Evolutionary conservation across 768 basidiomycete species (phyloP).

Genomic region (Suillus bovinus): DNA sequence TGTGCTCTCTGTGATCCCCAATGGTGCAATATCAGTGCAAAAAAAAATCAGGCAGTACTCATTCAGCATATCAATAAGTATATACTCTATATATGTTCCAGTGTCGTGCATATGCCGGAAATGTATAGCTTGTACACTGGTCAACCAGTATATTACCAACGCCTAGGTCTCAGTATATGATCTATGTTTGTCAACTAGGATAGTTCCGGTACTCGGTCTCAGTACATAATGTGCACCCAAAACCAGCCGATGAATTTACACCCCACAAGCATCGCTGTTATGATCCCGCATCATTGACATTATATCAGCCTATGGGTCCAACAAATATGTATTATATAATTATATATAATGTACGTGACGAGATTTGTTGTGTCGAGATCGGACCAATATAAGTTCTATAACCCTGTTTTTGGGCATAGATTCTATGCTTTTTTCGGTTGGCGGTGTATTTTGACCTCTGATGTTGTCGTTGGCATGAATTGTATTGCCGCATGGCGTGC

Average conservation of each 20-base stretch:
- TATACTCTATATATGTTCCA: neutral
- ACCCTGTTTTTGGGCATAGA: neutral
- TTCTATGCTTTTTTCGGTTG: neutral
- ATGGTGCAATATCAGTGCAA: neutral
- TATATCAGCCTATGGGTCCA: neutral
- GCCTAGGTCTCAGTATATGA: too few species aligned
- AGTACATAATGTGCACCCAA: neutral
- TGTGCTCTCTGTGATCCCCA: too few species aligned
- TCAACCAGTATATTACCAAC: too few species aligned
- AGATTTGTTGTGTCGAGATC: neutral
- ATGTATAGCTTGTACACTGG: too few species aligned
- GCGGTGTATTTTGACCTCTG: too few species aligned
- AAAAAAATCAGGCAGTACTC: neutral
- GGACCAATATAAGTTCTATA: neutral
- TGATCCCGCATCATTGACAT: neutral
- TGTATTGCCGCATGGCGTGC: too few species aligned
- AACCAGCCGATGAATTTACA: neutral
- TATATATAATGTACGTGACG: neutral
- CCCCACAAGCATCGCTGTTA: neutral
- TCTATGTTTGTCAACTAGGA: neutral
- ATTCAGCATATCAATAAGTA: neutral
- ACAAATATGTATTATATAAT: neutral
- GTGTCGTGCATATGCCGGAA: too few species aligned
- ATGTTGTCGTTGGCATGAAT: too few species aligned
- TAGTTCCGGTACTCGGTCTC: neutral